phyloP scores from a whole-genome alignment of 2,329 filamentous ascomycete species.

The Phaeosphaeriaceae sp. region DNA sequence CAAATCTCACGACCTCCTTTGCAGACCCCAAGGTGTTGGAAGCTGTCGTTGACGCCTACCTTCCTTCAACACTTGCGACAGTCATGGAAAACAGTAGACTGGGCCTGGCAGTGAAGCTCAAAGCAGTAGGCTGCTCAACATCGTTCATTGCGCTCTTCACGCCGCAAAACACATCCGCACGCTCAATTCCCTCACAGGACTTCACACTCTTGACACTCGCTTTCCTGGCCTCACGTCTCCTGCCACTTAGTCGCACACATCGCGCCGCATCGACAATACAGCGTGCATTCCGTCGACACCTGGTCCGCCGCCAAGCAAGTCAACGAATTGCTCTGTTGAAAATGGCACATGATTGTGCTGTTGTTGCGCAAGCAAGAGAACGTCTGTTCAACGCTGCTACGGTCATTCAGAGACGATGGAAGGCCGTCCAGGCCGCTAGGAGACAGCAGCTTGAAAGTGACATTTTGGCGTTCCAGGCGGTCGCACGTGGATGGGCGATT shows the following conservation, averaged over 20 bases:
- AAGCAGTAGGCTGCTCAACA: slow-evolving; percentile 50
- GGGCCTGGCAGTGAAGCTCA: slow-evolving; percentile 47
- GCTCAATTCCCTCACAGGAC: slow-evolving; percentile 58
- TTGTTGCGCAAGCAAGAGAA: slow-evolving; percentile 54
- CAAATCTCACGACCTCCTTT: slow-evolving; percentile 65
- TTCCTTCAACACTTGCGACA: slow-evolving; percentile 34
- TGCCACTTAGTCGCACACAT: slow-evolving; percentile 57
- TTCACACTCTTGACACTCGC: slow-evolving; percentile 64
- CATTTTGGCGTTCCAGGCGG: slow-evolving; percentile 51
- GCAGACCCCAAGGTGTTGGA: slow-evolving; percentile 61
- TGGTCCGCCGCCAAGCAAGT: slow-evolving; percentile 36
- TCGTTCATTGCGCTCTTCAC: slow-evolving; percentile 56
- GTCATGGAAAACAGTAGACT: slow-evolving; percentile 7
- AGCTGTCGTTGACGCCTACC: slow-evolving; percentile 64
- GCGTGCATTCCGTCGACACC: slow-evolving; percentile 54
- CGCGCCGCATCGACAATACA: slow-evolving; percentile 62
- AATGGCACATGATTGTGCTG: slow-evolving; percentile 55
- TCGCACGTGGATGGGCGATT: slow-evolving; percentile 51
- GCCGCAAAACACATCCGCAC: slow-evolving; percentile 24
- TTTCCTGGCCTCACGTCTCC: slow-evolving; percentile 65
- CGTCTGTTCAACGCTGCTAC: slow-evolving; percentile 51
- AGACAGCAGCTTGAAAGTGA: slow-evolving; percentile 45
- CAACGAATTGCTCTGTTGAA: slow-evolving; percentile 49
- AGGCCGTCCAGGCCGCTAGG: slow-evolving; percentile 44
- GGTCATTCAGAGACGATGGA: slow-evolving; percentile 54